Evolutionary conservation across 2,329 filamentous ascomycete species (phyloP), one percentile per base, ranked within the genome.

Genomic region (Fusarium sp.): DNA sequence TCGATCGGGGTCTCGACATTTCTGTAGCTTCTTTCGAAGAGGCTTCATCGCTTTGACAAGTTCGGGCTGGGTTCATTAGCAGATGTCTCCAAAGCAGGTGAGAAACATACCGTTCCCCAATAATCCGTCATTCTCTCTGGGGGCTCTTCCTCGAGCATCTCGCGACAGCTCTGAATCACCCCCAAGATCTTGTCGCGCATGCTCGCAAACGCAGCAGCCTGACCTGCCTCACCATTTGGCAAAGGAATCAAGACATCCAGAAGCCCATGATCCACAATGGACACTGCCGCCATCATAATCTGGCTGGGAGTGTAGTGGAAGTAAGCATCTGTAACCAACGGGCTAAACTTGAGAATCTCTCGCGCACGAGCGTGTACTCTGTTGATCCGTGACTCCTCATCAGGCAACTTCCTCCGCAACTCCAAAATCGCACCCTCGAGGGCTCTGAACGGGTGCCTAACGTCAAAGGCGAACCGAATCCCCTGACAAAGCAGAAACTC

Each of bases 271-370:
- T 98, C 96, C 0, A 92, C 93, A 61, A 97, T 88, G 16, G 92
- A 87, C 31, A 98, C 84, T 0, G 95, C 91, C 0, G 94, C 92
- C 69, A 98, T 88, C 91, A 95, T 95, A 80, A 98, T 97, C 82
- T 99, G 96, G 27, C 94, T 93, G 0, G 96, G 96, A 0, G 96
- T 96, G 84, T 94, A 98, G 82, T 98, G 93, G 84, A 98, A 98
- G 84, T 98, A 98, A n/a, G 91, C 95, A 78, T 99, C 96, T 29
- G 96, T 98, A 70, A 98, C 88, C 60, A 97, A 86, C 0, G 95
- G 93, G 66, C 94, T 93, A 64, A 91, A 93, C 79, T 94, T 94
- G 64, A 97, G 89, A 56, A 94, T 87, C 22, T 92, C 90, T 47
- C 93, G 89, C 0, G 95, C 93, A 62, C 88, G 89, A n/a, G 87